Conservation (phyloP, 345 rosid genomes). For the Rubroshorea leprosula region DNA sequence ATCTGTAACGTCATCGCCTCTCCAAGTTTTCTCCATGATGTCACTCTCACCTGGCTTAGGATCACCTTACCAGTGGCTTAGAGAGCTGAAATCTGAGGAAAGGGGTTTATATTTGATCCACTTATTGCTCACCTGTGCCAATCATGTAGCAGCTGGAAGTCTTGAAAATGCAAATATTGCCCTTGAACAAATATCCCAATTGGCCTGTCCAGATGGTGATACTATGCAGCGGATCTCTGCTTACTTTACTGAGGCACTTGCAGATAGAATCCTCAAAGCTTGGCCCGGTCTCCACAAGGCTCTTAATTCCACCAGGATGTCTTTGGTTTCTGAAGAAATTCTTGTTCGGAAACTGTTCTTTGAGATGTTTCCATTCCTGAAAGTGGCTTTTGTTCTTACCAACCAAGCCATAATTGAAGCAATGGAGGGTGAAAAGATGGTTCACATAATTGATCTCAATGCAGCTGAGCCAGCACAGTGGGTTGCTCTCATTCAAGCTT, state of each 20-base stretch:
- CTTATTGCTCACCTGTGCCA: slow-evolving; percentile 80
- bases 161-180: slow-evolving; percentile 85
- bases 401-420: slow-evolving; percentile 87
- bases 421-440: slow-evolving; percentile 96
- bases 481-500: slow-evolving; percentile 75
- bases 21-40: slow-evolving; percentile 72
- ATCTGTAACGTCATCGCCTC: slow-evolving; percentile 79
- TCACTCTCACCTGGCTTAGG: slow-evolving; percentile 54
- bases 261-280: slow-evolving; percentile 69
- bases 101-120: slow-evolving; percentile 91
- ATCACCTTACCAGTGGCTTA: slow-evolving; percentile 68
- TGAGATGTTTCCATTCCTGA: slow-evolving; percentile 77
- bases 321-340: slow-evolving; percentile 52
- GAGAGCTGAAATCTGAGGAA: slow-evolving; percentile 90
- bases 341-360: slow-evolving; percentile 54
- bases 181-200: slow-evolving; percentile 74
- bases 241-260: slow-evolving; percentile 83
- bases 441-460: slow-evolving; percentile 81
- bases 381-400: slow-evolving; percentile 64
- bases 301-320: slow-evolving; percentile 59
- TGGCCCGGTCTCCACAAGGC: slow-evolving; percentile 97
- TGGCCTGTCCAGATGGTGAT: slow-evolving; percentile 81
- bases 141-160: slow-evolving; percentile 72
- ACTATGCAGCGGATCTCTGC: slow-evolving; percentile 95
- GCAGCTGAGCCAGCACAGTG: slow-evolving; percentile 82